These are phyloP conservation scores for Penicillium macrosclerotiorum DNA, from an alignment of 495 filamentous ascomycete species.

Conservation along the genomic window DNA sequence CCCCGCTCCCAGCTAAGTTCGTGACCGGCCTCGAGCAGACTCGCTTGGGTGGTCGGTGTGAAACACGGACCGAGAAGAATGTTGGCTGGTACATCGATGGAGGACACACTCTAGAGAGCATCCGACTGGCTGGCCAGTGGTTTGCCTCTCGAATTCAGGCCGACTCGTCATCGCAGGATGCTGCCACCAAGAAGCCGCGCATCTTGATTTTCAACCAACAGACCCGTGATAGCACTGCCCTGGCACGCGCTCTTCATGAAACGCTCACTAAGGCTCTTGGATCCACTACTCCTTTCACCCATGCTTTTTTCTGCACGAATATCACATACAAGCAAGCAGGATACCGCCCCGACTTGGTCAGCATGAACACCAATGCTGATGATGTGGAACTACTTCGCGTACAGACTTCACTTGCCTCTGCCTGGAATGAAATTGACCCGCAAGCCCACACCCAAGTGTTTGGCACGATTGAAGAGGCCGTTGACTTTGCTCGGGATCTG, in stretches of 20 bases:
- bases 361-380: conserved; percentile 63
- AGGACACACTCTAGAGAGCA: conserved; percentile 86
- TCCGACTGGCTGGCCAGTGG: conserved; percentile 77
- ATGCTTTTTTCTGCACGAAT: conserved; percentile 88
- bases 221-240: conserved; percentile 65
- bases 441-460: conserved; percentile 60
- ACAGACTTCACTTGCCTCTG: conserved; percentile 70
- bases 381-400: conserved; percentile 68
- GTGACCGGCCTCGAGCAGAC: conserved; percentile 71
- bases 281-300: conserved; percentile 61
- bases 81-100: conserved; percentile 88
- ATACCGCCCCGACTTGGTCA: conserved; percentile 75
- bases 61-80: conserved; percentile 64
- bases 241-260: conserved; percentile 65
- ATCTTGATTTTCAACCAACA: conserved; percentile 97
- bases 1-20: conserved; percentile 62
- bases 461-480: conserved; percentile 81
- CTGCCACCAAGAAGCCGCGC: conserved; percentile 40
- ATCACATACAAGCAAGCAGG: conserved; percentile 70
- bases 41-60: conserved; percentile 78
- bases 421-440: conserved; percentile 68
- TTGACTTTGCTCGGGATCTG: conserved; percentile 62
- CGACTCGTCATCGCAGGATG: conserved; percentile 47
- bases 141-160: conserved; percentile 58
- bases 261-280: conserved; percentile 59